phyloP scores from a whole-genome alignment of 768 basidiomycete species.

The Boletus reticulatus region DNA sequence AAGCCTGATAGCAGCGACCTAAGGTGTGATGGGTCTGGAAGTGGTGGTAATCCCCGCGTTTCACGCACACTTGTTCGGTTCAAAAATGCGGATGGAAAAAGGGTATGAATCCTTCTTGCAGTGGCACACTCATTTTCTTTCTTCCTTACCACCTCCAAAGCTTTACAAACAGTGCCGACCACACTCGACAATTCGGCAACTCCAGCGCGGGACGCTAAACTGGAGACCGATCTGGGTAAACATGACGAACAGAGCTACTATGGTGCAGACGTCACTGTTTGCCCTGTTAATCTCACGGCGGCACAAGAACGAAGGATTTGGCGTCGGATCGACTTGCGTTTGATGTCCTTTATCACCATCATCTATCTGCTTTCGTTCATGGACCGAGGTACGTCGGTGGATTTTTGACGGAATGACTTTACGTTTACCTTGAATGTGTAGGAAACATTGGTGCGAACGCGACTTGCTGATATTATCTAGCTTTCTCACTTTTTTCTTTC shows the following conservation, averaged over 20 bases:
- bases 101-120: no score
- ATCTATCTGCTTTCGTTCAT: constrained; percentile 65
- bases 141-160: no score
- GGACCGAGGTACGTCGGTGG: constrained; percentile 49
- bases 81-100: no score
- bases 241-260: background rate
- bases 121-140: no score
- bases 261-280: background rate
- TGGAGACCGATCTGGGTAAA: background rate
- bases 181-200: background rate
- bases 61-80: no score
- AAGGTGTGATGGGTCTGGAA: no score
- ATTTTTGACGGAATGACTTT: background rate
- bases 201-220: background rate
- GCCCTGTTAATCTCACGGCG: background rate
- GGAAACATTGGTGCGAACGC: constrained; percentile 1
- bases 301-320: background rate
- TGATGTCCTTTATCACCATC: constrained; percentile 56
- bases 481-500: background rate
- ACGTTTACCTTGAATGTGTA: background rate
- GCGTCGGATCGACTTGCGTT: constrained; percentile 42
- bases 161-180: background rate
- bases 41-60: no score
- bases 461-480: background rate
- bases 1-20: no score